phyloP scores from a whole-genome alignment of 2,329 filamentous ascomycete genomes.

The Colletotrichum limetticola region DNA sequence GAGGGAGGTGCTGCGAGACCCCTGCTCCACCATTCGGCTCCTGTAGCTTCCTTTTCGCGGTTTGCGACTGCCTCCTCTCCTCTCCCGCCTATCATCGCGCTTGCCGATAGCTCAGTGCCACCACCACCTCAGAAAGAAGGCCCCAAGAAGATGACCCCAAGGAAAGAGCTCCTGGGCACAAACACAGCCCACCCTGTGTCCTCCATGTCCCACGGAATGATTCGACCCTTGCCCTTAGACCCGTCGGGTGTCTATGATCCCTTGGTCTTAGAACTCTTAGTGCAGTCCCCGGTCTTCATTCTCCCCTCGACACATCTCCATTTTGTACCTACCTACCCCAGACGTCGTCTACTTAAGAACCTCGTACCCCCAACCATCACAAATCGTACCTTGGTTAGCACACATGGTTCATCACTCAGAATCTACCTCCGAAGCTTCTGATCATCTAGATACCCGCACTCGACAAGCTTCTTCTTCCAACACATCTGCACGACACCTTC shows the following conservation, averaged over 20 bases:
- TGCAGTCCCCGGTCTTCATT: constrained; percentile 7
- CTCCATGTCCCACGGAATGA: neutral
- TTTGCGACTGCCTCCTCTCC: constrained; percentile 1
- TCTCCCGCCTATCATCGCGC: constrained; percentile 11
- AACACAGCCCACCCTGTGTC: constrained; percentile 26
- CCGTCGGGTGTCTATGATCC: constrained; percentile 21
- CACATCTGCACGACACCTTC: constrained; percentile 22
- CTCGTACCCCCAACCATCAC: constrained; percentile 2
- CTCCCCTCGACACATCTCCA: constrained; percentile 17
- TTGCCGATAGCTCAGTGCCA: constrained; percentile 1
- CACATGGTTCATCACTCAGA: constrained; percentile 19
- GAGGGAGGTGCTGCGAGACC: constrained; percentile 15
- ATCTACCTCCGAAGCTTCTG: constrained; percentile 14
- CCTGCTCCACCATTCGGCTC: constrained; percentile 13
- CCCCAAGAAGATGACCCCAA: neutral
- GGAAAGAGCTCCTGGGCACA: constrained; percentile 27
- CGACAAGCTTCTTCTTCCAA: constrained; percentile 34
- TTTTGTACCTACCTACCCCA: constrained; percentile 1
- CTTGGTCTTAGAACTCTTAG: neutral
- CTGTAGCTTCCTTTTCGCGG: constrained; percentile 8
- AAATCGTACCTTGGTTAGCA: neutral
- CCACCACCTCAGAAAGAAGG: neutral
- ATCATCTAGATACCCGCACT: constrained; percentile 17
- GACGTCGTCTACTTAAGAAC: constrained; percentile 29
- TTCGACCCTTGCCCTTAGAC: neutral